These are phyloP conservation scores for Apiotrichum porosum DNA, from an alignment of 1,284 basidiomycete genomes.

Conservation along the genomic window DNA sequence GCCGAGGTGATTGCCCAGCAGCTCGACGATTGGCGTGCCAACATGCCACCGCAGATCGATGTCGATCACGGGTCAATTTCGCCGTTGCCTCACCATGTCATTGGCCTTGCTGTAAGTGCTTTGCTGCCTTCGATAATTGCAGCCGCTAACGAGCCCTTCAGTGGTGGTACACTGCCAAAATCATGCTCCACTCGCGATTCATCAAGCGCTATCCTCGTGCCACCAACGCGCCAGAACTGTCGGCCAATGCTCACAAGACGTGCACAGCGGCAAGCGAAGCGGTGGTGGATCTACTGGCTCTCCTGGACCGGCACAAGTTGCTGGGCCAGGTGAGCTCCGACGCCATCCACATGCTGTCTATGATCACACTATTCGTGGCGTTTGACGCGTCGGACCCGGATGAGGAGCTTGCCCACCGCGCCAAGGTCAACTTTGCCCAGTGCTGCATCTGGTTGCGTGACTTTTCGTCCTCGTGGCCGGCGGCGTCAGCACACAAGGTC, in stretches of 20 bases:
- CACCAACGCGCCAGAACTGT: slow-evolving; percentile 6
- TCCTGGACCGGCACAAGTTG: slow-evolving; percentile 34
- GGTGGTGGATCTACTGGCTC: slow-evolving; percentile 32
- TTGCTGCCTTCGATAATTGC: no score
- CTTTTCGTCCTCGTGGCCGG: slow-evolving; percentile 39
- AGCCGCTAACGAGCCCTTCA: slow-evolving; percentile 7
- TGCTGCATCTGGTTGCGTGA: slow-evolving; percentile 45
- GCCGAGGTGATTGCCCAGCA: slow-evolving; percentile 22
- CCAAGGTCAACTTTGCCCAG: slow-evolving; percentile 40
- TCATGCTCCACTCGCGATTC: slow-evolving; percentile 40
- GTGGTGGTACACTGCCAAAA: slow-evolving; percentile 40
- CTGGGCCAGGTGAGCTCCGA: slow-evolving; percentile 38
- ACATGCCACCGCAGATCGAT: slow-evolving; percentile 26
- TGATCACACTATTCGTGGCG: slow-evolving; percentile 38
- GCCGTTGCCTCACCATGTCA: slow-evolving; percentile 38
- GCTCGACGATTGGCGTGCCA: slow-evolving; percentile 29
- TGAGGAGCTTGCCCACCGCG: slow-evolving; percentile 19
- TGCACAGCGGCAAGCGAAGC: slow-evolving; percentile 38
- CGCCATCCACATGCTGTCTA: slow-evolving; percentile 39
- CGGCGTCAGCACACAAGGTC: slow-evolving; percentile 39
- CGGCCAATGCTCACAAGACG: slow-evolving; percentile 19
- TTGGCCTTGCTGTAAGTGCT: slow-evolving; percentile 34
- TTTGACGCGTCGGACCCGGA: slow-evolving; percentile 26
- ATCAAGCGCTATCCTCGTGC: slow-evolving; percentile 18
- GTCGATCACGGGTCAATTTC: slow-evolving; percentile 15